Percentiles rank a stretch among this genome's conserved stretches.
Evolutionary conservation across 2,329 filamentous ascomycete species (phyloP).

Genomic region (Curvularia hawaiiensis): DNA sequence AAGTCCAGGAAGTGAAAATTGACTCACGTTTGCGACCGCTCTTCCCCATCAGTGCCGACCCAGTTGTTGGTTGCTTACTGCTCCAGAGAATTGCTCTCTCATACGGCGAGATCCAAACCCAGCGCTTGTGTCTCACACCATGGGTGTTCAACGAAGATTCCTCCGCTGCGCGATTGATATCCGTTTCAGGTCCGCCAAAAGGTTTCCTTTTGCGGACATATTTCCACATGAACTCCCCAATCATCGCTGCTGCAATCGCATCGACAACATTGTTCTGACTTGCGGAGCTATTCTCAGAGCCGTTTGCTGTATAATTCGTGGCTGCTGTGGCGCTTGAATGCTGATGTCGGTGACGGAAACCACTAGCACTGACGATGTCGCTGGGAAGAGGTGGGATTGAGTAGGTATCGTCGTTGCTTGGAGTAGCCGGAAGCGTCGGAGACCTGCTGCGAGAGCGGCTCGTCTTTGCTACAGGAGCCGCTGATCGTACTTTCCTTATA

Average conservation of each 20-base stretch:
- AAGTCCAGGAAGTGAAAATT: background rate
- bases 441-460: slow-evolving; percentile 54
- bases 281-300: slow-evolving; percentile 62
- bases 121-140: slow-evolving; percentile 83
- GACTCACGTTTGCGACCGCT: slow-evolving; percentile 89
- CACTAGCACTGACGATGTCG: slow-evolving; percentile 65
- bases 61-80: slow-evolving; percentile 91
- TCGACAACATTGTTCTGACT: slow-evolving; percentile 86
- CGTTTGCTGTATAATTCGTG: slow-evolving; percentile 61
- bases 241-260: slow-evolving; percentile 97
- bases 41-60: slow-evolving; percentile 89
- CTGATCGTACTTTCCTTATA: slow-evolving; percentile 84
- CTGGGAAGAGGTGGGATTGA: slow-evolving; percentile 72
- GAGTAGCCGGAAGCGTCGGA: slow-evolving; percentile 69
- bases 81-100: slow-evolving; percentile 98
- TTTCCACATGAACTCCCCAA: slow-evolving; percentile 97
- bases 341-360: slow-evolving; percentile 58
- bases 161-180: slow-evolving; percentile 59
- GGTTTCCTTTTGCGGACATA: slow-evolving; percentile 87
- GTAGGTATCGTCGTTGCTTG: slow-evolving; percentile 71
- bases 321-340: slow-evolving; percentile 66
- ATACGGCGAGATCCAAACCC: slow-evolving; percentile 98
- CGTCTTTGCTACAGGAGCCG: slow-evolving; percentile 67
- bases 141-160: slow-evolving; percentile 69
- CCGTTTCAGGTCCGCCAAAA: slow-evolving; percentile 74